Conservation (phyloP, 805 yeast genomes). For the Wickerhamomyces canadensis region DNA sequence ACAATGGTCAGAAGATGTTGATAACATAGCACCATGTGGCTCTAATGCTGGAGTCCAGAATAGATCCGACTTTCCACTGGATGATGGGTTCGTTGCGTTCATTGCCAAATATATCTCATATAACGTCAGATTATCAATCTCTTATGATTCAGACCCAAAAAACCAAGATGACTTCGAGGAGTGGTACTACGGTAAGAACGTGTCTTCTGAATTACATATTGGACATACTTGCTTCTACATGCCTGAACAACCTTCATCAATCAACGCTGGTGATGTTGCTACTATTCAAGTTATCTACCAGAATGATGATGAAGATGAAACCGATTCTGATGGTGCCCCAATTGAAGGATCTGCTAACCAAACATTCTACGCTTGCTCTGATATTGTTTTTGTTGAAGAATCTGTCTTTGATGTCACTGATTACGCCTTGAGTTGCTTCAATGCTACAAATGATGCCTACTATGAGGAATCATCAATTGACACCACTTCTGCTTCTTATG, state of each 20-base stretch:
- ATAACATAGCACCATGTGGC: conserved; percentile 43
- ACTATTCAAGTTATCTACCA: conserved; percentile 39
- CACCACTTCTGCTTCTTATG: conserved; percentile 19
- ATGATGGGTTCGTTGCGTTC: conserved; percentile 41
- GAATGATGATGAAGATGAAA: conserved; percentile 26
- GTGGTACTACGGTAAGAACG: conserved; percentile 33
- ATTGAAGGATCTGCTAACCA: conserved; percentile 32
- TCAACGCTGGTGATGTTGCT: conserved; percentile 35
- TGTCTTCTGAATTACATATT: conserved; percentile 33
- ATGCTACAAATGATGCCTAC: conserved; percentile 34
- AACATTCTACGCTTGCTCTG: conserved; percentile 43
- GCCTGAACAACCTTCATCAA: conserved; percentile 35
- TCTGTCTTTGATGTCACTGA: conserved; percentile 31
- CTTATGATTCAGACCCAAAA: conserved; percentile 35
- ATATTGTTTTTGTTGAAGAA: conserved; percentile 37
- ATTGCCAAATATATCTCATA: conserved; percentile 38
- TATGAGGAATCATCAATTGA: conserved; percentile 28
- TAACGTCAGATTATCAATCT: conserved; percentile 34
- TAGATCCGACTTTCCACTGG: conserved; percentile 41
- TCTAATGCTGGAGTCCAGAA: conserved; percentile 29
- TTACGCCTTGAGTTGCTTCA: conserved; percentile 34
- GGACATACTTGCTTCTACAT: conserved; percentile 43
- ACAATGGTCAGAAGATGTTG: conserved; percentile 41
- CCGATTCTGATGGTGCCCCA: conserved; percentile 24
- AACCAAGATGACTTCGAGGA: conserved; percentile 35